Percentiles rank a stretch among this genome's conserved stretches.
phyloP scores from a whole-genome alignment of 139 green algal species.

The Chlamydomonas schloesseri region DNA sequence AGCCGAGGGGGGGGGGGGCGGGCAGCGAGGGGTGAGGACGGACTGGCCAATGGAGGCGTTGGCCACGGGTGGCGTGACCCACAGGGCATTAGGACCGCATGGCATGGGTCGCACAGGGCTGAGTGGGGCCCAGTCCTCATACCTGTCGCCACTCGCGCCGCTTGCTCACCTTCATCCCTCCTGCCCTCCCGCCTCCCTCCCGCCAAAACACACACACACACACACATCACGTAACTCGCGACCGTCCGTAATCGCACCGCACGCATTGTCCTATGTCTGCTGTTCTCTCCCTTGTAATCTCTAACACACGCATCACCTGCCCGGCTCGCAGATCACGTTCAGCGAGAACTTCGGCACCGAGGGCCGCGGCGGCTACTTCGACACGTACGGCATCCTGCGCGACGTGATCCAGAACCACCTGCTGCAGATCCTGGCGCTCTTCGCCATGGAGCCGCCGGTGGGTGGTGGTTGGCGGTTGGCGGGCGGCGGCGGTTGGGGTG shows the following conservation, averaged over 20 bases:
- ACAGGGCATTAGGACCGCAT: too few species aligned
- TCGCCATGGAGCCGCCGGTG: constrained; percentile 98
- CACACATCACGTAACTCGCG: too few species aligned
- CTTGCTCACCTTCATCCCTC: too few species aligned
- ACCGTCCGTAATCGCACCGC: too few species aligned
- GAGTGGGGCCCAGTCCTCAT: too few species aligned
- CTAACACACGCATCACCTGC: constrained; percentile 63
- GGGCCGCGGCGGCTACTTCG: constrained; percentile 98
- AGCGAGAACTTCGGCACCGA: constrained; percentile 98
- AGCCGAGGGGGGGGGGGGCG: neutral
- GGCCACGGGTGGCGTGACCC: too few species aligned
- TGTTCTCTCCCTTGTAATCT: neutral
- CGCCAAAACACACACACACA: too few species aligned
- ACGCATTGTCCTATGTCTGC: too few species aligned
- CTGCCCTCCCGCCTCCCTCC: too few species aligned
- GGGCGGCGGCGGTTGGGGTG: neutral
- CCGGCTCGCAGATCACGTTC: constrained; percentile 97
- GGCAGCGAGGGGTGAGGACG: neutral
- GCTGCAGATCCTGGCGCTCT: constrained; percentile 96
- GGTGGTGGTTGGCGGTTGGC: neutral
- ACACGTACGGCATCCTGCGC: constrained; percentile 99
- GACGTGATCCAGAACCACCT: constrained; percentile 99
- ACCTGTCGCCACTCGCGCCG: too few species aligned
- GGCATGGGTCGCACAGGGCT: too few species aligned
- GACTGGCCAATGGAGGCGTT: too few species aligned